Evolutionary conservation across 495 filamentous ascomycete genomes (phyloP).

Genomic region (Daldinia concentrica): DNA sequence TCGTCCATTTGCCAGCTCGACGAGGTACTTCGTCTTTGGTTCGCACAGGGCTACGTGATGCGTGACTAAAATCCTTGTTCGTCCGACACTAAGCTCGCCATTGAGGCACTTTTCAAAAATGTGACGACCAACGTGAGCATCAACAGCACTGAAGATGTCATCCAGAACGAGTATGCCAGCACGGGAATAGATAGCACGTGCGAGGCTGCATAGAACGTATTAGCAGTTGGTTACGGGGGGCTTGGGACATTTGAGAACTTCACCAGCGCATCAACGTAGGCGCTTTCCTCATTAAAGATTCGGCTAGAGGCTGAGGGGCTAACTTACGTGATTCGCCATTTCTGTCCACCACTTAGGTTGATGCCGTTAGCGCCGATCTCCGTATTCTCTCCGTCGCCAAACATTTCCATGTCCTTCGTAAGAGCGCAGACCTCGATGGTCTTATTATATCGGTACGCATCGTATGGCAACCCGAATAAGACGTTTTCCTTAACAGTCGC

Average conservation of each 20-base stretch:
- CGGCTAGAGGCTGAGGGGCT: neutral
- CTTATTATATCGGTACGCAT: conserved; percentile 69
- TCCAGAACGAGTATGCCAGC: conserved; percentile 83
- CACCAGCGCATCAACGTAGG: neutral
- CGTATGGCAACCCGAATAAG: conserved; percentile 74
- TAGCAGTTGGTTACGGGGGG: neutral
- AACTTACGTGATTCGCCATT: conserved; percentile 74
- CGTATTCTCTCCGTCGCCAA: conserved; percentile 77
- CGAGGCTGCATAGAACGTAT: conserved; percentile 55
- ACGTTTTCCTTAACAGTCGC: conserved; percentile 80
- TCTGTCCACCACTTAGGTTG: conserved; percentile 84
- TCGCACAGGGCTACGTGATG: conserved; percentile 81
- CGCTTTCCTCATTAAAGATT: neutral
- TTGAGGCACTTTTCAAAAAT: conserved; percentile 79
- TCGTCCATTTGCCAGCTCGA: conserved; percentile 73
- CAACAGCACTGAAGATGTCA: conserved; percentile 83
- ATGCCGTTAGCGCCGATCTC: conserved; percentile 86
- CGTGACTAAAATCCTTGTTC: conserved; percentile 83
- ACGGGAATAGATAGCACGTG: conserved; percentile 79
- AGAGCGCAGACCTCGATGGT: conserved; percentile 76
- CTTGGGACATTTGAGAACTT: neutral
- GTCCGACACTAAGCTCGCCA: conserved; percentile 70
- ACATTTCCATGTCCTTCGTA: conserved; percentile 76
- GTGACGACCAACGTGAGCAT: conserved; percentile 79
- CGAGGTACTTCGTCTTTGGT: conserved; percentile 72